phyloP scores from a whole-genome alignment of 257 asterid genomes.

The Vinca minor region DNA sequence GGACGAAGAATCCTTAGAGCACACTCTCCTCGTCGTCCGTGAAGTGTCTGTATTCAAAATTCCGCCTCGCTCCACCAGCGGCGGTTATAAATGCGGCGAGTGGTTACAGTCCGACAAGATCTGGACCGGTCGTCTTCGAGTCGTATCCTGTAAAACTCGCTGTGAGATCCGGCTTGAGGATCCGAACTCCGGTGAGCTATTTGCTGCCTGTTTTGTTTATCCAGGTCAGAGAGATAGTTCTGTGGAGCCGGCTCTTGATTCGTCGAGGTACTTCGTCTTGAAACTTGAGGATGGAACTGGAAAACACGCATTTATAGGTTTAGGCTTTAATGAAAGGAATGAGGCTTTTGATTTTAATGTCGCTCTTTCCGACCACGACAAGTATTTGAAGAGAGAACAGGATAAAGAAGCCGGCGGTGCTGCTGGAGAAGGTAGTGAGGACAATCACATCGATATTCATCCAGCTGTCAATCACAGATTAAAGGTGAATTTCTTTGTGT shows the following conservation, averaged over 20 bases:
- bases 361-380: conserved; percentile 83
- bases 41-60: conserved; percentile 91
- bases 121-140: conserved; percentile 94
- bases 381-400: conserved; percentile 72
- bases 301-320: conserved; percentile 80
- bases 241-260: conserved; percentile 84
- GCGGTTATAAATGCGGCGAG: conserved; percentile 99
- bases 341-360: conserved; percentile 97
- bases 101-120: conserved; percentile 98
- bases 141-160: conserved; percentile 62
- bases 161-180: conserved; percentile 98
- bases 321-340: conserved; percentile 87
- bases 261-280: conserved; percentile 84
- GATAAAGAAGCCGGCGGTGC: conserved; percentile 44
- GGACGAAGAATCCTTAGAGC: conserved; percentile 81
- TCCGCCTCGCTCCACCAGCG: conserved; percentile 92
- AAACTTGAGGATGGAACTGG: conserved; percentile 92
- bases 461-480: conserved; percentile 88
- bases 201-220: conserved; percentile 82
- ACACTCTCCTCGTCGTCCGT: conserved; percentile 86
- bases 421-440: conserved; percentile 33
- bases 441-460: conserved; percentile 62
- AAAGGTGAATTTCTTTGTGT: conserved; percentile 42
- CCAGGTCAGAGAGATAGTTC: conserved; percentile 89
- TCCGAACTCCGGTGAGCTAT: conserved; percentile 82